Base-by-base conservation (phyloP, 2,329 filamentous ascomycete species). In the Ophiostoma australiae region DNA sequence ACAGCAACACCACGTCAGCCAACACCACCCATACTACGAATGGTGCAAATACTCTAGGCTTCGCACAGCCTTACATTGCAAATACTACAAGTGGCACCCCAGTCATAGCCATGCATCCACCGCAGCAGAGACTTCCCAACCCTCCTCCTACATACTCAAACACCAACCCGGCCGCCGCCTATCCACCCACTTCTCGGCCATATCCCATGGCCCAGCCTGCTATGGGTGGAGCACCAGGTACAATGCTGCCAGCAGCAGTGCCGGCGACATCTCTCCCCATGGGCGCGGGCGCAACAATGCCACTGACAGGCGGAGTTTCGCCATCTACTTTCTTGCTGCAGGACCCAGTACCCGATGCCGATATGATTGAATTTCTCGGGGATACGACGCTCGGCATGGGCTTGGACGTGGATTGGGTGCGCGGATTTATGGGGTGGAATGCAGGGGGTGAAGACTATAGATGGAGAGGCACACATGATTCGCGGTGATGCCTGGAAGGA, bases 351-450 rank as follows among this genome's bases (percentile, higher is more conserved):
- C 41, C 37, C 1, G 69, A 74, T 23, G 61, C 67, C 0, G 71
- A 73, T 27, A 72, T 73, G 72, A 68, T 69, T 3, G 55, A 67
- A 4, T 70, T 72, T 5, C 33, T 73, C 3, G 71, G 41, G 3
- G 70, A 73, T 23, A 68, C 31, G 11, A 61, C 68, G 10, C 58
- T 70, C 11, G 72, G 71, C 1, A 41, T 67, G 27, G 71, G 69
- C 11, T 31, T 67, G 6, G 67, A 71, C 23, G 69, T 71, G 70
- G 71, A 71, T 4, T 74, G 73, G 73, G 69, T 71, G 33, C 37
- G 65, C 8, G 41, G 39, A 13, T 72, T 74, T 35, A 67, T 74
- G 70, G 74, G 74, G 69, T 75, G 74, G 74, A 71, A 72, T 13
- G 15, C 70, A 2, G 63, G 72, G 3, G 67, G 70, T 1, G 41